Percentiles rank a stretch among this genome's conserved stretches.
phyloP scores from a whole-genome alignment of 306 rosid species.

The Trifolium subterraneum region DNA sequence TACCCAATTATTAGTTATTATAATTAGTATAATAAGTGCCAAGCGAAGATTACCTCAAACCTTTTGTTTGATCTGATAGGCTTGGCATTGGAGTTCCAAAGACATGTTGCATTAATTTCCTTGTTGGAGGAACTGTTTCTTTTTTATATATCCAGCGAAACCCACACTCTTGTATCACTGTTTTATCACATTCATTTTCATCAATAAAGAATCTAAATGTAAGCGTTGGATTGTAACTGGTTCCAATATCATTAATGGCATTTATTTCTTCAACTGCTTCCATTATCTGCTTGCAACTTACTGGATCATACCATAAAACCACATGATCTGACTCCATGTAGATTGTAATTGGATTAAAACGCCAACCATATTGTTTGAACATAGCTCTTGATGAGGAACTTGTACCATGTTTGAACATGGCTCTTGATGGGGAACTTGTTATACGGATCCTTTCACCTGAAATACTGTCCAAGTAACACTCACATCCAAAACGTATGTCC shows the following conservation, averaged over 20 bases:
- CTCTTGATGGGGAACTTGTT: too few relatives aligned
- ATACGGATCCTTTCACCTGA: not conserved
- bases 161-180: not conserved
- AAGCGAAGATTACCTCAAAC: too few relatives aligned
- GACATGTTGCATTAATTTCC: too few relatives aligned
- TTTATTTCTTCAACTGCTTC: not conserved
- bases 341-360: too few relatives aligned
- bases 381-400: too few relatives aligned
- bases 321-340: not conserved
- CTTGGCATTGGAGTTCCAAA: too few relatives aligned
- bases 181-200: not conserved
- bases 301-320: not conserved
- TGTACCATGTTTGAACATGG: too few relatives aligned
- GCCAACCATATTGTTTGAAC: too few relatives aligned
- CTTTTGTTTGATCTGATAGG: too few relatives aligned
- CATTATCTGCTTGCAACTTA: not conserved
- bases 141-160: not conserved
- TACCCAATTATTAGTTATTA: too few relatives aligned
- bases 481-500: slow-evolving; percentile 19
- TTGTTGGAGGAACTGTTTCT: not conserved
- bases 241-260: not conserved
- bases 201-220: slow-evolving; percentile 26
- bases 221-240: slow-evolving; percentile 1
- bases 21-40: too few relatives aligned
- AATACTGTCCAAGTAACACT: slow-evolving; percentile 9